Percentiles rank a stretch among this genome's conserved stretches.
Evolutionary conservation across 192 early-diverging fungal genomes (phyloP).

Genomic region (Backusella luteola): DNA sequence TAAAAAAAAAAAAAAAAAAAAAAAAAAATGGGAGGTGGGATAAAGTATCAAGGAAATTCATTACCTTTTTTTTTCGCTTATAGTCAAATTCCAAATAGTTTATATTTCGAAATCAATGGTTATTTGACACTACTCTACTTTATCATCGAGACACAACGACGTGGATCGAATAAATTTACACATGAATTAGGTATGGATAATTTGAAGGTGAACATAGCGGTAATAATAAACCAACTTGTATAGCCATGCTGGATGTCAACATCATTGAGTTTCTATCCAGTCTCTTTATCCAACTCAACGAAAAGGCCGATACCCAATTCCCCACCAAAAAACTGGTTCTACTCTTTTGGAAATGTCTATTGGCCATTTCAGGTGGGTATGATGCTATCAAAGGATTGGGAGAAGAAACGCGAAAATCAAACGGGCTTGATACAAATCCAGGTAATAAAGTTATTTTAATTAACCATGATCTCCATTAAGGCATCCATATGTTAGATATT

Average conservation of each 20-base stretch:
- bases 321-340: constrained; percentile 51
- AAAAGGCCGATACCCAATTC: background rate
- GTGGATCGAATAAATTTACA: constrained; percentile 10
- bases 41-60: background rate
- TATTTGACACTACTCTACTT: constrained; percentile 66
- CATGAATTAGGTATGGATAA: background rate
- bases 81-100: constrained; percentile 19
- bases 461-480: too few species aligned
- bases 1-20: background rate
- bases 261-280: background rate
- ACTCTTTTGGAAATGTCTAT: constrained; percentile 68
- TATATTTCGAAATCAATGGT: constrained; percentile 40
- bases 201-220: constrained; percentile 42
- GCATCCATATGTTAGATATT: background rate
- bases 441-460: background rate
- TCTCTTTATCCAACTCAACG: background rate
- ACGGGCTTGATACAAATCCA: constrained; percentile 42
- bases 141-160: constrained; percentile 54
- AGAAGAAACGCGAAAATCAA: constrained; percentile 39
- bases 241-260: background rate
- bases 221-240: too few species aligned
- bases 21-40: background rate
- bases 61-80: background rate
- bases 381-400: constrained; percentile 51
- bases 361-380: constrained; percentile 56